Percentiles rank a stretch among this genome's conserved stretches.
phyloP scores from a whole-genome alignment of 176 grass and related monocot genomes.

The Cenchrus fungigraminus region DNA sequence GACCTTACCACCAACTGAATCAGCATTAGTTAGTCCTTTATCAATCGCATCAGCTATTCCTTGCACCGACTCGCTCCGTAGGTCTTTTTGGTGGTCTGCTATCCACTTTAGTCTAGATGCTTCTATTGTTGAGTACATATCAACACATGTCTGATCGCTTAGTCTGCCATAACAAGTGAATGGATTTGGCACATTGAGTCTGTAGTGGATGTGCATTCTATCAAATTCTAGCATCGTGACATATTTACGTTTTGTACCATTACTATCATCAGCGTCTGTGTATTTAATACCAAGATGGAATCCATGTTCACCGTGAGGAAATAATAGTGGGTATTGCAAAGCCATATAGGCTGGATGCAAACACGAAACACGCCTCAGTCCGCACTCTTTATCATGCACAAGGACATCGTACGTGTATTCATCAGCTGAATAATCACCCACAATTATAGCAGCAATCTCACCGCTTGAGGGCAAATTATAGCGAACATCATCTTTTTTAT shows the following conservation, averaged over 20 bases:
- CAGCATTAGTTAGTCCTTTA: neutral
- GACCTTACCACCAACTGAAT: neutral
- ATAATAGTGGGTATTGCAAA: neutral
- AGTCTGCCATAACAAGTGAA: neutral
- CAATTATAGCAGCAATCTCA: neutral
- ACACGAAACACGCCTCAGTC: neutral
- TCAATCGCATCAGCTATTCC: conserved; percentile 2
- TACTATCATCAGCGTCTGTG: neutral
- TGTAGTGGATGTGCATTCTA: neutral
- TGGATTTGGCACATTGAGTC: neutral
- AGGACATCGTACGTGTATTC: neutral
- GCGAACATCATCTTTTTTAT: neutral
- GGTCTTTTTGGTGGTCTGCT: neutral
- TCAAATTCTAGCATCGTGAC: neutral
- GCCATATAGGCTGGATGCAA: neutral
- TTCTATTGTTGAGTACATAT: neutral
- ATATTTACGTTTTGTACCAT: neutral
- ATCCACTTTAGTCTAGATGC: conserved; percentile 7
- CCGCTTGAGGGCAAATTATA: neutral
- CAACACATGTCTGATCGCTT: neutral
- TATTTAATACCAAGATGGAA: neutral
- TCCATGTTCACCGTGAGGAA: neutral
- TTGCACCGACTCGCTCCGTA: neutral
- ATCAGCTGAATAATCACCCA: neutral
- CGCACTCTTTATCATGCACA: neutral